Evolutionary conservation across 2,329 filamentous ascomycete genomes (phyloP).

Genomic region (Colletotrichum caudatum): DNA sequence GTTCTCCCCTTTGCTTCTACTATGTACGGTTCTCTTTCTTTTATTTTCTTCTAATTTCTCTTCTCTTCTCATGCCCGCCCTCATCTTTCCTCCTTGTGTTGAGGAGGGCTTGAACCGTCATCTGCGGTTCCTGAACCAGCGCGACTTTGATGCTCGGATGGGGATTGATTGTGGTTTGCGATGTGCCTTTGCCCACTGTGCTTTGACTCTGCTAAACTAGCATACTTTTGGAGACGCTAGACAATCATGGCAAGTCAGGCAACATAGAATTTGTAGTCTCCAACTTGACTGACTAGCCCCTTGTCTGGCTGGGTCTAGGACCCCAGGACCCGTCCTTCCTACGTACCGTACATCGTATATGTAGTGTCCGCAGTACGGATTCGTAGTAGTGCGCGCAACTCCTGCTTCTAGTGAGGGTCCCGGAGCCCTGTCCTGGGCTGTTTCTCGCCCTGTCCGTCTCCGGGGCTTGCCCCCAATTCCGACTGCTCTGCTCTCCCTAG

Average conservation of each 20-base stretch:
- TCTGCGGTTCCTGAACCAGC: slow-evolving; percentile 11
- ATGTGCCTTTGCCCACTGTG: neutral
- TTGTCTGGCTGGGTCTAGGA: neutral
- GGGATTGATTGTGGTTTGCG: neutral
- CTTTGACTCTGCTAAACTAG: neutral
- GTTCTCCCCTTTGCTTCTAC: neutral
- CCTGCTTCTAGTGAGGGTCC: neutral
- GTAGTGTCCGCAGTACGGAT: too few relatives aligned
- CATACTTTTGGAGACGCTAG: slow-evolving; percentile 17
- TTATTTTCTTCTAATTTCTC: neutral
- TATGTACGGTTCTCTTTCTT: neutral
- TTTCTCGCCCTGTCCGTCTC: slow-evolving; percentile 28
- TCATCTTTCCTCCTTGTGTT: neutral
- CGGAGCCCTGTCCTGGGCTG: slow-evolving; percentile 22
- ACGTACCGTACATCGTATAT: too few relatives aligned
- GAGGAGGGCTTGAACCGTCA: slow-evolving; percentile 13
- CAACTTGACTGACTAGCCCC: slow-evolving; percentile 3
- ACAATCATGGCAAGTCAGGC: slow-evolving; percentile 22
- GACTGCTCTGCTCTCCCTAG: neutral
- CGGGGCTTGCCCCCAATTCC: neutral
- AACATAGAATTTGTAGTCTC: neutral
- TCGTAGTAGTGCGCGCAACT: neutral
- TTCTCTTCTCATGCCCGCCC: neutral
- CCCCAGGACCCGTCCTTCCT: neutral
- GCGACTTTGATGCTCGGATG: slow-evolving; percentile 3